A percentile compares a stretch with the other conserved stretches of the same genome.
Conservation (phyloP, 768 basidiomycete genomes). For the Lactarius quietus region DNA sequence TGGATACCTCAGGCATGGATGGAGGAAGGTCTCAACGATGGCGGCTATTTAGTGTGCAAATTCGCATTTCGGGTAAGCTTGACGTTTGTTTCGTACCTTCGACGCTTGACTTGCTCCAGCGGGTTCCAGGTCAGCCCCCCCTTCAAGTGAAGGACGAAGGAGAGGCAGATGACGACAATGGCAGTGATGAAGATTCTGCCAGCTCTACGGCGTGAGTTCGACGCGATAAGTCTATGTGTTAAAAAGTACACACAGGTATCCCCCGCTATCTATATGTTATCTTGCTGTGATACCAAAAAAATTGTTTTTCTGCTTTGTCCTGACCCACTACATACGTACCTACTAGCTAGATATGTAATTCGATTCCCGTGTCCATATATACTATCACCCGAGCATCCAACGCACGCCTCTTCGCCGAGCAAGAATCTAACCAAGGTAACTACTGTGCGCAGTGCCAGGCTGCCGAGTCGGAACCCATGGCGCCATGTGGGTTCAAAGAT, state of each 20-base stretch:
- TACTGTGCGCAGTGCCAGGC: too few species aligned
- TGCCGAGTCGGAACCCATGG: background rate
- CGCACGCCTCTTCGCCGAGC: too few species aligned
- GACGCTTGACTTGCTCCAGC: constrained; percentile 35
- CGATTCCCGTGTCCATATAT: background rate
- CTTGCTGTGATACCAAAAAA: background rate
- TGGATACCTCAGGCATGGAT: constrained; percentile 56
- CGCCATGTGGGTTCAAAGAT: too few species aligned
- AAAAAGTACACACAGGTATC: background rate
- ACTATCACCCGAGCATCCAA: background rate
- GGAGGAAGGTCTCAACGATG: constrained; percentile 62
- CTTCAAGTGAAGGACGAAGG: constrained; percentile 1
- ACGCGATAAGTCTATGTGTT: background rate
- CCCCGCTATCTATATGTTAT: background rate
- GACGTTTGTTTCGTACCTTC: background rate
- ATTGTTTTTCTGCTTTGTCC: background rate
- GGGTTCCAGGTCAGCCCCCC: constrained; percentile 53
- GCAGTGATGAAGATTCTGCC: background rate
- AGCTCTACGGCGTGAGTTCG: background rate
- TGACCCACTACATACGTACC: background rate
- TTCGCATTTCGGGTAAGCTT: constrained; percentile 70
- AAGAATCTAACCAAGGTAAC: background rate
- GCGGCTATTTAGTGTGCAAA: constrained; percentile 80
- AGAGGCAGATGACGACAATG: background rate
- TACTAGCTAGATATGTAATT: background rate